Evolutionary conservation across 1,139 yeast species (phyloP).

Genomic region (Entelexis paramagnoliae): DNA sequence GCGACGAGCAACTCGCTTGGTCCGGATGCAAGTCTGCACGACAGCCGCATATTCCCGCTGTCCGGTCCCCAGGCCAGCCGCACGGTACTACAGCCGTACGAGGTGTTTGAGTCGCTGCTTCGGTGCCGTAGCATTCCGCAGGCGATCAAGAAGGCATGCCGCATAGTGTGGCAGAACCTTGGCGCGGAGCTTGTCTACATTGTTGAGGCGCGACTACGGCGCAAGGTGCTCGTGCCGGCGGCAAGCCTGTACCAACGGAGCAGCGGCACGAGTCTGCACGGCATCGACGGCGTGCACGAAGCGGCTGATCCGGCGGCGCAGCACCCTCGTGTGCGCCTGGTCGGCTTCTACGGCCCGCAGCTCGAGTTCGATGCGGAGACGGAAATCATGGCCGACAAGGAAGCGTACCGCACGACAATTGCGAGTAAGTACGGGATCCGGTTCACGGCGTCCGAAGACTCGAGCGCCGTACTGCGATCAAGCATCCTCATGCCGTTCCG

Average conservation of each 20-base stretch:
- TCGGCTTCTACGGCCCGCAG: constrained; percentile 6
- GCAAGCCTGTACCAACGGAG: not conserved
- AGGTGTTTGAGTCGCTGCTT: constrained; percentile 37
- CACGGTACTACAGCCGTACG: constrained; percentile 27
- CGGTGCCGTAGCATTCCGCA: constrained; percentile 33
- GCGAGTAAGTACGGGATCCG: constrained; percentile 16
- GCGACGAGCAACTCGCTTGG: not conserved
- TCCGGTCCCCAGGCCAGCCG: constrained; percentile 4
- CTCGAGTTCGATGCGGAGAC: not conserved
- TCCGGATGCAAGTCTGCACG: not conserved
- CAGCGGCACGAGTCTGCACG: not conserved
- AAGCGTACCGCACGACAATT: constrained; percentile 7
- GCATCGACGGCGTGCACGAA: not conserved
- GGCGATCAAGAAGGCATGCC: constrained; percentile 33
- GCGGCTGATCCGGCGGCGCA: not conserved
- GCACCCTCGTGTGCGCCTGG: not conserved
- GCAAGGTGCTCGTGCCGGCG: not conserved
- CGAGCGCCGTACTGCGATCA: not conserved
- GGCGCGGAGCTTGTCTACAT: constrained; percentile 45
- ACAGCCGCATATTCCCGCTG: not conserved
- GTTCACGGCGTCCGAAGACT: not conserved
- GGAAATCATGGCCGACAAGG: not conserved
- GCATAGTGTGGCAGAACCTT: constrained; percentile 35
- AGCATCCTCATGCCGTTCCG: constrained; percentile 21
- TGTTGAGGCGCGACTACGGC: constrained; percentile 44